These are phyloP conservation scores for Kentomonas sorsogonicus DNA, from an alignment of 208 protist genomes.

Conservation along the genomic window DNA sequence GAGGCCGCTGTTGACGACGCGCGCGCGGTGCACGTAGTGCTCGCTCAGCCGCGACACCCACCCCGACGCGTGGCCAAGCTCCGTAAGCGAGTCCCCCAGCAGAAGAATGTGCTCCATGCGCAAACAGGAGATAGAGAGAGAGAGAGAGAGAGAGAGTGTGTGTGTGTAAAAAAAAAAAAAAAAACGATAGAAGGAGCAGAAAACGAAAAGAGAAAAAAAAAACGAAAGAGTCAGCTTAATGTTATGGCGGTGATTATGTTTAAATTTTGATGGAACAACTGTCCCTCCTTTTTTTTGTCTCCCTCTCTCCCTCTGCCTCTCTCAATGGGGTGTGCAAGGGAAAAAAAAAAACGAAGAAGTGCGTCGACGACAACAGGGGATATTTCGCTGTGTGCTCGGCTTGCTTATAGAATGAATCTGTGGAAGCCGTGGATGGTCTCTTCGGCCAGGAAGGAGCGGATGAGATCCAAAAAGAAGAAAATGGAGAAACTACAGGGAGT, in stretches of 20 bases:
- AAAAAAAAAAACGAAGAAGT: no score
- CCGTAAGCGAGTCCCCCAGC: slow-evolving; percentile 19
- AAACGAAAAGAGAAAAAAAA: no score
- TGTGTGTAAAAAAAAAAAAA: neutral
- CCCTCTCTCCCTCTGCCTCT: neutral
- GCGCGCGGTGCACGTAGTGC: slow-evolving; percentile 33
- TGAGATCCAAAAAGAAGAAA: no score
- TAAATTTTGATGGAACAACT: neutral
- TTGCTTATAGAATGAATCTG: no score
- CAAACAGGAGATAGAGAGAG: neutral
- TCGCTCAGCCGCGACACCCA: slow-evolving; percentile 41
- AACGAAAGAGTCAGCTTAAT: neutral
- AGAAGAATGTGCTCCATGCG: neutral
- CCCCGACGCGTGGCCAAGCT: slow-evolving; percentile 30
- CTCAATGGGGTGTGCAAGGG: no score
- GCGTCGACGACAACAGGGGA: no score
- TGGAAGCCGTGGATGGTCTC: no score
- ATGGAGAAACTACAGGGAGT: no score
- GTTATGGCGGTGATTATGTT: neutral
- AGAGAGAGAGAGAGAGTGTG: slow-evolving; percentile 1
- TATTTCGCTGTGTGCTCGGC: no score
- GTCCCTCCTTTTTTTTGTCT: neutral
- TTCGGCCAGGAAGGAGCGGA: no score
- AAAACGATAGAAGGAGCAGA: no score
- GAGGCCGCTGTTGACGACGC: slow-evolving; percentile 51